A percentile compares a stretch with the other conserved stretches of the same genome.
Evolutionary conservation across 441 rosid species (phyloP).

Genomic region (Mallotus repandus): DNA sequence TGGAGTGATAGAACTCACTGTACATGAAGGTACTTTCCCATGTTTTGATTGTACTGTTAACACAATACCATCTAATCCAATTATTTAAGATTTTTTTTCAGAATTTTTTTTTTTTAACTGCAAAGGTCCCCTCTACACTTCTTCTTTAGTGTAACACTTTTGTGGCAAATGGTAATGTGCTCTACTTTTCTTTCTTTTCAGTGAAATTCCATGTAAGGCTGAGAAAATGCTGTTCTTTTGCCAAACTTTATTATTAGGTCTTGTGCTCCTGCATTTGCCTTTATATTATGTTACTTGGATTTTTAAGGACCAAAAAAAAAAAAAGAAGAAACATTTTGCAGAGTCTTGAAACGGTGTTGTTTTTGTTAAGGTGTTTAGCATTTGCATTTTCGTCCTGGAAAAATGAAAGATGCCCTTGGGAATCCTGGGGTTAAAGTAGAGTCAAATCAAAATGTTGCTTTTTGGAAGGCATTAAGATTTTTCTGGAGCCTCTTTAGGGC

Average conservation of each 20-base stretch:
- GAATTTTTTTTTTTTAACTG: conserved; percentile 16
- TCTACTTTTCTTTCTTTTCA: background rate
- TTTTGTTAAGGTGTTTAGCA: background rate
- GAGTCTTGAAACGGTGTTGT: background rate
- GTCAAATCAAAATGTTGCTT: conserved; percentile 26
- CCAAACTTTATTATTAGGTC: background rate
- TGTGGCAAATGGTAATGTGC: conserved; percentile 7
- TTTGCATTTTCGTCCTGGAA: background rate
- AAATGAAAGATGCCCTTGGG: background rate
- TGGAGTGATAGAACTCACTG: conserved; percentile 42
- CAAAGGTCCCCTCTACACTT: conserved; percentile 14
- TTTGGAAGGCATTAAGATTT: conserved; percentile 13
- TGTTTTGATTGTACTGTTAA: conserved; percentile 18
- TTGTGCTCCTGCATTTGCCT: background rate
- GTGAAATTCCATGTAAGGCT: conserved; percentile 14
- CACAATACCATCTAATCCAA: conserved; percentile 19
- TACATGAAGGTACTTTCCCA: conserved; percentile 36
- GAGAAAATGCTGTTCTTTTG: conserved; percentile 7
- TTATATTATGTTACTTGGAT: background rate
- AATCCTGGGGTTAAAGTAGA: background rate
- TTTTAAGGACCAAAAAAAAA: background rate
- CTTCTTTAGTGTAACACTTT: conserved; percentile 17
- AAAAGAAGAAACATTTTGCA: background rate
- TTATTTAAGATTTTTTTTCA: conserved; percentile 18
- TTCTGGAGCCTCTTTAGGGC: background rate